phyloP scores from a whole-genome alignment of 371 early-diverging fungal species.

The Zychaea mexicana region DNA sequence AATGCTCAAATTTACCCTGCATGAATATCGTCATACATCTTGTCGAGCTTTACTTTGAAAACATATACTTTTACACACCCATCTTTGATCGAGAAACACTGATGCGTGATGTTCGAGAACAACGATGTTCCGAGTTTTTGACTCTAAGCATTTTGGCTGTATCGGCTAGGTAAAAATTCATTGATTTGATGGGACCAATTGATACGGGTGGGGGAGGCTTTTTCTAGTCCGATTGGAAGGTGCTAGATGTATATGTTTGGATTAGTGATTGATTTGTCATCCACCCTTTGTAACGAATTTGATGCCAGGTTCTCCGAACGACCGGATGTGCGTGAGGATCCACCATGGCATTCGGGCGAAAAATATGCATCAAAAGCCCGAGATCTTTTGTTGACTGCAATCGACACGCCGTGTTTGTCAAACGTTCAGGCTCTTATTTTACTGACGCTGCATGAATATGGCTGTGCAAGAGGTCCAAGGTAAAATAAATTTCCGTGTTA shows the following conservation, averaged over 20 bases:
- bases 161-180: constrained; percentile 39
- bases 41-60: constrained; percentile 54
- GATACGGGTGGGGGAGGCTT: no score
- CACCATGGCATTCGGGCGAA: constrained; percentile 52
- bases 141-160: constrained; percentile 33
- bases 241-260: no score
- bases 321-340: constrained; percentile 38
- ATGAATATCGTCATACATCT: constrained; percentile 54
- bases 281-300: neutral
- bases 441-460: constrained; percentile 61
- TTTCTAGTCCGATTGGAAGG: no score
- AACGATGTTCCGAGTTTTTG: constrained; percentile 37
- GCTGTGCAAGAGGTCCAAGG: constrained; percentile 62
- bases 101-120: constrained; percentile 28
- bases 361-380: constrained; percentile 47
- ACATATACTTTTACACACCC: constrained; percentile 46
- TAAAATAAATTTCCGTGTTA: neutral
- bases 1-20: constrained; percentile 23
- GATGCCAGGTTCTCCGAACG: constrained; percentile 45
- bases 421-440: constrained; percentile 58
- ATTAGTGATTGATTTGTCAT: neutral
- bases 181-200: no score
- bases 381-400: constrained; percentile 16
- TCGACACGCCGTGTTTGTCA: constrained; percentile 55
- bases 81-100: constrained; percentile 48